phyloP scores from a whole-genome alignment of 306 rosid genomes.

The Chamaecrista fasciculata region DNA sequence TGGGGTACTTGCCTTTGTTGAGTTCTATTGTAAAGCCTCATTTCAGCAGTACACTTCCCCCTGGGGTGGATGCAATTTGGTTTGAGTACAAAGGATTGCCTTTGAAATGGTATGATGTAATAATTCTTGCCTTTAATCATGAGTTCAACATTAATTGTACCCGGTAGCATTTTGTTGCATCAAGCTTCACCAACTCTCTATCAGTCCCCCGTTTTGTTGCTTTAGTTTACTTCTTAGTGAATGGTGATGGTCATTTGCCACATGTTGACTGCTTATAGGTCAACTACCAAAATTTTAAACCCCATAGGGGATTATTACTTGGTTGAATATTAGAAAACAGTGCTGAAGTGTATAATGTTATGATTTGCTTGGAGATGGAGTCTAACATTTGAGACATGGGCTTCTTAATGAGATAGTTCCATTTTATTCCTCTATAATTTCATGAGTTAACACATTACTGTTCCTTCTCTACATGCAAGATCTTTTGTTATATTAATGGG shows the following conservation, averaged over 20 bases:
- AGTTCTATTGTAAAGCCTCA: constrained; percentile 72
- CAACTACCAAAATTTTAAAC: background rate
- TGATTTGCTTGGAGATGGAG: background rate
- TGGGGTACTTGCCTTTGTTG: constrained; percentile 85
- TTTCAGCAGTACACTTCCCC: constrained; percentile 79
- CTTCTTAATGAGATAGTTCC: background rate
- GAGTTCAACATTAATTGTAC: background rate
- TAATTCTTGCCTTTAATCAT: background rate
- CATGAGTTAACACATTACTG: background rate
- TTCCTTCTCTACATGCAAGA: background rate
- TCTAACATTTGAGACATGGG: background rate
- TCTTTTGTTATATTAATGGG: background rate
- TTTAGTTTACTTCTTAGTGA: background rate
- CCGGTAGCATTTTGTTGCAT: background rate
- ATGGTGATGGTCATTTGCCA: background rate
- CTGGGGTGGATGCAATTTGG: constrained; percentile 86
- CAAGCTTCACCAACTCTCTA: background rate
- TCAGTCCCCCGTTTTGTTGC: background rate
- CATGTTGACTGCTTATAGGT: background rate
- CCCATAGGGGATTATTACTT: background rate
- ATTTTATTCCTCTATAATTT: background rate
- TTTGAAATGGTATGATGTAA: constrained; percentile 65
- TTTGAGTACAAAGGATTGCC: constrained; percentile 90
- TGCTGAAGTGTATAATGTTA: background rate
- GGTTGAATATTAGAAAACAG: too few species aligned